phyloP scores from a whole-genome alignment of 768 basidiomycete genomes.

The Crepidotus variabilis region DNA sequence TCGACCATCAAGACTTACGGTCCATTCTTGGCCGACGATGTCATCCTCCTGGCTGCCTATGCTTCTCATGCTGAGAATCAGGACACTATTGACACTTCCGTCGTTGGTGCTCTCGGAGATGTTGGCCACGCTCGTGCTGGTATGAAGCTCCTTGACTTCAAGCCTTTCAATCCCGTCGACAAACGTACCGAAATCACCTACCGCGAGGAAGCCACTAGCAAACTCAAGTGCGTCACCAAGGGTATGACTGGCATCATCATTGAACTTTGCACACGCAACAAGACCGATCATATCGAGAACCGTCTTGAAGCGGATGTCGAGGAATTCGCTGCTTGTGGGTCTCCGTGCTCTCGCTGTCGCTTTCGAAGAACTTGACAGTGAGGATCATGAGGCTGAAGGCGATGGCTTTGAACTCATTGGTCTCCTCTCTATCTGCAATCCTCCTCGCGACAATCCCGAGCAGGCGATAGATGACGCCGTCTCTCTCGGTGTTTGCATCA shows the following conservation, averaged over 20 bases:
- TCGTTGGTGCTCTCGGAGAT: slow-evolving; percentile 78
- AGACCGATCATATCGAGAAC: slow-evolving; percentile 89
- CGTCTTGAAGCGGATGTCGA: slow-evolving; percentile 92
- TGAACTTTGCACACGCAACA: slow-evolving; percentile 95
- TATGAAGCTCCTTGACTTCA: slow-evolving; percentile 97
- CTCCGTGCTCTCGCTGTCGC: slow-evolving; percentile 97
- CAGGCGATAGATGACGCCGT: slow-evolving; percentile 98
- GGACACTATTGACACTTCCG: slow-evolving; percentile 92
- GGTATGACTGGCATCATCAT: slow-evolving; percentile 99
- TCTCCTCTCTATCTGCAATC: slow-evolving; percentile 96
- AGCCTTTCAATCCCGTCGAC: slow-evolving; percentile 99
- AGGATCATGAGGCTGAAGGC: slow-evolving; percentile 81
- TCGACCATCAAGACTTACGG: slow-evolving; percentile 90
- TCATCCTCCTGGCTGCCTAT: slow-evolving; percentile 92
- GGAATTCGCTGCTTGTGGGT: slow-evolving; percentile 92
- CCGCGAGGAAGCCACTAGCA: slow-evolving; percentile 89
- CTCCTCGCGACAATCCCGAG: slow-evolving; percentile 97
- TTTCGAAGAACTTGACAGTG: slow-evolving; percentile 85
- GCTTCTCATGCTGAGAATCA: slow-evolving; percentile 98
- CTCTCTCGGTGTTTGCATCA: slow-evolving; percentile 94
- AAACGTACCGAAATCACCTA: slow-evolving; percentile 99
- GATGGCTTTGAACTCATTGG: slow-evolving; percentile 98
- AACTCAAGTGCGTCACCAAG: slow-evolving; percentile 98
- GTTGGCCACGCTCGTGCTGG: slow-evolving; percentile 74
- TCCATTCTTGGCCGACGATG: slow-evolving; percentile 83